A percentile compares a stretch with the other conserved stretches of the same genome.
Conservation (phyloP, 2,329 filamentous ascomycete species). For the Beauveria medogensis region DNA sequence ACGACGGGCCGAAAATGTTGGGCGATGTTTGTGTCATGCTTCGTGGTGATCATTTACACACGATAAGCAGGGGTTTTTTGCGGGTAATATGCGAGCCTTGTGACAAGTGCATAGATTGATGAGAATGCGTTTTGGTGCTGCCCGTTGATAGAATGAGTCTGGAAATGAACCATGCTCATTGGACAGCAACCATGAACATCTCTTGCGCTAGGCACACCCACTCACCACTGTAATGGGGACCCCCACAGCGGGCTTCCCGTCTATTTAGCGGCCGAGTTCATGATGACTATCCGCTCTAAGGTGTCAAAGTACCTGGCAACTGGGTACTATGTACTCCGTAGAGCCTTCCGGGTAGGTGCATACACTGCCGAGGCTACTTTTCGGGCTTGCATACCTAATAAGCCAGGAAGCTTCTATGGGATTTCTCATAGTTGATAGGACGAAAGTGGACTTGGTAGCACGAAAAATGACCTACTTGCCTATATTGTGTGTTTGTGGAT, state of each 20-base stretch:
- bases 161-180: too few species aligned
- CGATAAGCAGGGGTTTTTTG: too few species aligned
- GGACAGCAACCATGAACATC: too few species aligned
- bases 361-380: too few species aligned
- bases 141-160: too few species aligned
- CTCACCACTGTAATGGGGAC: background rate
- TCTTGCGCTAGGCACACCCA: background rate
- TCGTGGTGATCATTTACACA: background rate
- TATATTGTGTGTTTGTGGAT: background rate
- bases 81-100: too few species aligned
- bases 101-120: too few species aligned
- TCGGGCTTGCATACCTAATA: background rate
- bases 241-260: slow-evolving; percentile 7
- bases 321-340: background rate
- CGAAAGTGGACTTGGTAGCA: background rate
- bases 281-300: background rate
- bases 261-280: background rate
- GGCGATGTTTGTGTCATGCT: background rate
- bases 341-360: background rate
- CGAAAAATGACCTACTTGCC: background rate
- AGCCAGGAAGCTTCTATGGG: background rate
- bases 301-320: background rate
- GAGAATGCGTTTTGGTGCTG: too few species aligned
- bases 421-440: background rate
- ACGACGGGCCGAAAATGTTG: background rate